Evolutionary conservation across 2,329 filamentous ascomycete genomes (phyloP), one percentile per base, ranked within the genome.

Genomic region (Cordyceps farinosa): DNA sequence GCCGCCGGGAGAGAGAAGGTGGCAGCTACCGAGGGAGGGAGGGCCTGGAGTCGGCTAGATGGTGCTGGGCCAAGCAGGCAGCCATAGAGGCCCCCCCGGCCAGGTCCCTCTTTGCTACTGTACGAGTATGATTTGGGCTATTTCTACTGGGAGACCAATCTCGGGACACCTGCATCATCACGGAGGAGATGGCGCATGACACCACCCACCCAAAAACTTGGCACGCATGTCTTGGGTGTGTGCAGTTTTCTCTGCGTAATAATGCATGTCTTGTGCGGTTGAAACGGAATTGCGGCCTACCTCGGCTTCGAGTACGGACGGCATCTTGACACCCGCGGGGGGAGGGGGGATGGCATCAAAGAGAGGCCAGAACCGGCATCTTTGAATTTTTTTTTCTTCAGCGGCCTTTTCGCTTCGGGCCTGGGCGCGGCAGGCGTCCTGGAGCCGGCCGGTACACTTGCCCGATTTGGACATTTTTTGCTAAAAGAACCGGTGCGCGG

Each of bases 371-470:
- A 13, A 10, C 38, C 13, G 13, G 38, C 38, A 15, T 15, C 3
- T 3, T 40, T 15, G 29, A 34, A 13, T 17, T 48, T 30, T 29
- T 59, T n/a, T 32, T 32, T 22, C 22, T 22, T 22, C 22, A 22
- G 9, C 38, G 38, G 38, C 38, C 55, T 30, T 48, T 15, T 58
- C 11, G 17, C 15, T 17, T 32, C 42, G 17, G 55, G 42, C 55
- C 22, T 22, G 22, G 22, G 22, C 22, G 22, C 22, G 22, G 22
- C 22, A 22, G 22, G 15, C 29, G 29, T 48, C 57, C 34, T 42
- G 47, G 47, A 52, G 36, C 47, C 48, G 58, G 58, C 58, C 48
- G 58, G 58, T 62, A 50, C 29, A 62, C 40, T 62, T 62, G 51
- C 59, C 59, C 50, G 50, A 62, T 62, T 54, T 55, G 59, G 59